Evolutionary conservation across 2,329 filamentous ascomycete genomes (phyloP), one percentile per base, ranked within the genome.

Genomic region (Clonostachys rhizophaga): DNA sequence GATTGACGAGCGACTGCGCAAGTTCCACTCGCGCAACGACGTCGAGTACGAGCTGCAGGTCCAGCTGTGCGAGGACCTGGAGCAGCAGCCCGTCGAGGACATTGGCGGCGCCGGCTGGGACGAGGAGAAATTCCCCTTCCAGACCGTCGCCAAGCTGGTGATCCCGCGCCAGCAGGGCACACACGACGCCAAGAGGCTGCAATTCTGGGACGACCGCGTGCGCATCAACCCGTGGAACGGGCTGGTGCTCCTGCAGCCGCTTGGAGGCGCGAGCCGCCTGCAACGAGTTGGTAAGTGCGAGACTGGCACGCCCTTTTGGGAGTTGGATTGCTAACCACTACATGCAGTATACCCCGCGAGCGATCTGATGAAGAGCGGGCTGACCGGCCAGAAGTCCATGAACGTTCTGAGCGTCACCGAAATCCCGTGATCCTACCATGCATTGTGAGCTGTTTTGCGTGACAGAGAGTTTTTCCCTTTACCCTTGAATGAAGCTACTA

Each of bases 51-150:
- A 66, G 12, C 71, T 75, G 52, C 66, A 72, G 52, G 67, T 72
- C 2, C 71, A 76, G 51, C 59, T 76, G 1, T 64, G 67, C 10
- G 70, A 74, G 45, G 69, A 74, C 46, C 56, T 76, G 1, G 57
- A 68, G 2, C 68, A 75, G 16, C 70, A 75, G 52, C 66, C 67
- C 0, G 64, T 72, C n/a, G 67, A 73, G 49, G 68, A 71, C 47
- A 30, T 30, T 30, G 61, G 63, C 13, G 68, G 70, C 11, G 67
- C 58, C 18, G 57, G 64, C 7, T 76, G 71, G 71, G 70, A 76
- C 42, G 57, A 63, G 5, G 64, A 67, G 36, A 74, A 70, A 42
- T 75, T 71, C 47, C 72, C 71, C 2, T 75, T 65, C 58, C 68
- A 75, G 51, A 71, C 68, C 2, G 64, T 76, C 6, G 72, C 67